phyloP scores from a whole-genome alignment of 768 basidiomycete genomes.

The Peribolospora kevripleyi region DNA sequence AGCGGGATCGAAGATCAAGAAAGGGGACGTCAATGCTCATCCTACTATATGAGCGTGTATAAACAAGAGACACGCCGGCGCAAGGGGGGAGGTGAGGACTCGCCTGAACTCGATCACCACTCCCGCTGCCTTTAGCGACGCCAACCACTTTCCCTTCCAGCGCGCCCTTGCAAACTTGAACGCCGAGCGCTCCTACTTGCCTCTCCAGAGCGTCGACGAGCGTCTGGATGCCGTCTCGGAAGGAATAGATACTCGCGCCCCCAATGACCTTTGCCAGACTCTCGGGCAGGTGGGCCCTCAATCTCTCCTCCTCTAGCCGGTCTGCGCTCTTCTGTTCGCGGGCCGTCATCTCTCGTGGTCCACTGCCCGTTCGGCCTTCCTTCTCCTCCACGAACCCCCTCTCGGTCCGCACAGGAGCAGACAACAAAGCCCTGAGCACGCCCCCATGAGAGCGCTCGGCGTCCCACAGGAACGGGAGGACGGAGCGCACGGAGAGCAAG shows the following conservation, averaged over 20 bases:
- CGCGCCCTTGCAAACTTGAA: constrained; percentile 26
- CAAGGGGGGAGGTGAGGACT: no score
- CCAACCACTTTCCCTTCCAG: no score
- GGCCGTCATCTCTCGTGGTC: no score
- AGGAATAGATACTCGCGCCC: constrained; percentile 51
- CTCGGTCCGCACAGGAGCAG: constrained; percentile 4
- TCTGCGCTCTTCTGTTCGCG: not conserved
- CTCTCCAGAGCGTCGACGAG: constrained; percentile 35
- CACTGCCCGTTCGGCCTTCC: not conserved
- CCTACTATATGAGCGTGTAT: no score
- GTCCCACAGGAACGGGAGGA: constrained; percentile 51
- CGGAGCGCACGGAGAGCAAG: constrained; percentile 43
- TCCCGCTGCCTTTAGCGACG: no score
- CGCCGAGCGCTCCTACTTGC: constrained; percentile 30
- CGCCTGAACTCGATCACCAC: no score
- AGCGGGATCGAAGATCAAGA: no score
- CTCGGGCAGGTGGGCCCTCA: constrained; percentile 20
- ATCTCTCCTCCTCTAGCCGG: not conserved
- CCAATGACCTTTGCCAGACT: constrained; percentile 28
- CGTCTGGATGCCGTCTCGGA: constrained; percentile 47
- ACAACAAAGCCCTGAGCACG: constrained; percentile 33
- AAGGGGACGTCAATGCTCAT: no score
- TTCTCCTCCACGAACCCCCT: constrained; percentile 4
- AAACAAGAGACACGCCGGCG: no score
- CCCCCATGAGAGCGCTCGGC: constrained; percentile 45